Conservation (phyloP, 1,139 yeast genomes). For the Candida sanyaensis region DNA sequence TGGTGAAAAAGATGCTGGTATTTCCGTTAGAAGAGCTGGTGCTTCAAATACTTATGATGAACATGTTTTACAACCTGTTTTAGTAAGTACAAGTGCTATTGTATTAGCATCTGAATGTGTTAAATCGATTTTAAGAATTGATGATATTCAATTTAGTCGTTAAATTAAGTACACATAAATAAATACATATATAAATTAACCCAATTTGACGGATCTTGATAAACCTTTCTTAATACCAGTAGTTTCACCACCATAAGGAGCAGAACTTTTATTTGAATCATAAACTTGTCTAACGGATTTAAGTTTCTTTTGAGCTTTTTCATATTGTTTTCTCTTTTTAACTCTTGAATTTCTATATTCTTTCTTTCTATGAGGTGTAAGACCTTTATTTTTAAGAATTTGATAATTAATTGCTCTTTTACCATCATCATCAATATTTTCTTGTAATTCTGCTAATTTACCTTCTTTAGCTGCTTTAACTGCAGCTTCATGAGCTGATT, state of each 20-base stretch:
- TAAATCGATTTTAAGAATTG: slow-evolving; percentile 92
- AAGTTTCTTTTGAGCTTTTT: slow-evolving; percentile 91
- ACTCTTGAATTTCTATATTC: slow-evolving; percentile 95
- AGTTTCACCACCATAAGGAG: slow-evolving; percentile 91
- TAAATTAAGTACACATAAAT: slow-evolving; percentile 13
- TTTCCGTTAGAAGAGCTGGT: slow-evolving; percentile 91
- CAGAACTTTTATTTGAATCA: slow-evolving; percentile 64
- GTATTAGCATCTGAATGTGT: slow-evolving; percentile 95
- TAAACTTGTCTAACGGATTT: slow-evolving; percentile 88
- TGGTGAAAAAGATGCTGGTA: slow-evolving; percentile 94
- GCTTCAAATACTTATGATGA: slow-evolving; percentile 91
- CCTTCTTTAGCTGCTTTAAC: slow-evolving; percentile 85
- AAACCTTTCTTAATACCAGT: slow-evolving; percentile 97
- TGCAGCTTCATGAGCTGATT: slow-evolving; percentile 70
- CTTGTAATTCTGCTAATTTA: slow-evolving; percentile 70
- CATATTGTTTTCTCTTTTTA: slow-evolving; percentile 97
- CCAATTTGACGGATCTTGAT: slow-evolving; percentile 81
- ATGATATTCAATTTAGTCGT: slow-evolving; percentile 75
- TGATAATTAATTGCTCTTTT: slow-evolving; percentile 95
- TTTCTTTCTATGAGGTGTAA: slow-evolving; percentile 89
- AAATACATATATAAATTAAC: slow-evolving; percentile 20
- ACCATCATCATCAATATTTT: slow-evolving; percentile 69
- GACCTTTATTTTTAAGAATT: slow-evolving; percentile 92
- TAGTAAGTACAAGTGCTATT: slow-evolving; percentile 92
- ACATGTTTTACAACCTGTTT: slow-evolving; percentile 93